Percentiles rank a stretch among this genome's conserved stretches.
phyloP scores from a whole-genome alignment of 2,329 filamentous ascomycete genomes.

The Botryotinia globosa region DNA sequence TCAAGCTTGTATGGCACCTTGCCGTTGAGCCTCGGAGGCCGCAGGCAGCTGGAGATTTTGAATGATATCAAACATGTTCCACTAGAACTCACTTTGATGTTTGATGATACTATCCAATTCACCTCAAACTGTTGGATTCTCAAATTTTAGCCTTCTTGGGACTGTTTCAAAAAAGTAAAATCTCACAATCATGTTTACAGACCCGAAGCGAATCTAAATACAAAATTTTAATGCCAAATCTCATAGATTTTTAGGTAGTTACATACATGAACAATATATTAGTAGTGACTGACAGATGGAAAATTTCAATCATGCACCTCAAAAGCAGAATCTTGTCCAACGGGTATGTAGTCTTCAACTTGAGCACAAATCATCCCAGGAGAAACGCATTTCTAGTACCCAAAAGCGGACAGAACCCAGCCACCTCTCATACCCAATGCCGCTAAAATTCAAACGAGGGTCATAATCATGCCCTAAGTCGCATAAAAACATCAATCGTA shows the following conservation, averaged over 20 bases:
- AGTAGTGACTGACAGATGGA: not conserved
- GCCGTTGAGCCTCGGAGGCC: not conserved
- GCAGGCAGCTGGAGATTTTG: not conserved
- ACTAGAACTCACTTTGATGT: not conserved
- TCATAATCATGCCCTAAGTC: not conserved
- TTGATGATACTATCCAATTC: not conserved
- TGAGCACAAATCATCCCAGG: not conserved
- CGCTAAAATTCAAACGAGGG: not conserved
- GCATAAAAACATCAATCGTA: constrained; percentile 3
- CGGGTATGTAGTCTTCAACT: not conserved
- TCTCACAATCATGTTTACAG: not conserved
- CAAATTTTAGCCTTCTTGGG: not conserved
- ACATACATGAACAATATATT: not conserved
- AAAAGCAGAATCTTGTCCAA: not conserved
- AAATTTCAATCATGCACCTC: not conserved
- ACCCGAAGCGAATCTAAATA: not conserved
- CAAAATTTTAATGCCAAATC: not conserved
- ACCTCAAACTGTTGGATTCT: not conserved
- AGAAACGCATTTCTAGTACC: not conserved
- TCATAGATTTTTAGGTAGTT: not conserved
- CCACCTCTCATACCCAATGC: constrained; percentile 7
- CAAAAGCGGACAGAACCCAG: not conserved
- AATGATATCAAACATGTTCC: not conserved
- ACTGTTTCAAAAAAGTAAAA: not conserved
- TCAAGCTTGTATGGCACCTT: not conserved